A percentile compares a stretch with the other conserved stretches of the same genome.
Evolutionary conservation across 1,284 basidiomycete species (phyloP).

Genomic region (Polyporus tsugae): DNA sequence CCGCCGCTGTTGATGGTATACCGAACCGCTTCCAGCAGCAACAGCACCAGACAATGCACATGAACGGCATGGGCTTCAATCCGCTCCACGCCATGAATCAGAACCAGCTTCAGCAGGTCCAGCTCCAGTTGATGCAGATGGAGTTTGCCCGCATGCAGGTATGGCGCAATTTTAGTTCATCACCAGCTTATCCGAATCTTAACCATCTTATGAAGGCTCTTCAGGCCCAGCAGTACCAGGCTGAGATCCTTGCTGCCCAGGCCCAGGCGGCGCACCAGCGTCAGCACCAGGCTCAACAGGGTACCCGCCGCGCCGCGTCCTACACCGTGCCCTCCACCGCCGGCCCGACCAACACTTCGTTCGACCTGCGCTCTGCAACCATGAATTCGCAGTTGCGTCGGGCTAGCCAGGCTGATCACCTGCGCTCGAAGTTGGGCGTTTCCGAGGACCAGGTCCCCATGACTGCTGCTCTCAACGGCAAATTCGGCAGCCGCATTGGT

Average conservation of each 20-base stretch:
- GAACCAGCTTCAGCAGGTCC: constrained; percentile 64
- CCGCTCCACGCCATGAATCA: constrained; percentile 48
- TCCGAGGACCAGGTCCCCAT: constrained; percentile 72
- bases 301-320: constrained; percentile 53
- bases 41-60: constrained; percentile 60
- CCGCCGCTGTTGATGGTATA: constrained; percentile 72
- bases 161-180: constrained; percentile 33
- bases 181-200: not conserved
- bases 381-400: constrained; percentile 67
- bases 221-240: constrained; percentile 70
- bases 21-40: constrained; percentile 63
- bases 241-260: constrained; percentile 54
- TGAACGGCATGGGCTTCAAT: constrained; percentile 57
- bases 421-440: constrained; percentile 64
- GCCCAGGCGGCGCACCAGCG: constrained; percentile 35
- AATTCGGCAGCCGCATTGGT: constrained; percentile 71
- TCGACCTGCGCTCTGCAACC: constrained; percentile 64
- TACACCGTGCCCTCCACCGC: constrained; percentile 72
- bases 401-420: constrained; percentile 68
- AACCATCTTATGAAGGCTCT: constrained; percentile 45
- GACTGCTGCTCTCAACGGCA: constrained; percentile 80
- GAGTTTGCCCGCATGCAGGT: constrained; percentile 84
- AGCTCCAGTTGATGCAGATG: constrained; percentile 84
- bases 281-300: constrained; percentile 49
- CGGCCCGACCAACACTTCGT: constrained; percentile 67